Percentiles rank a stretch among this genome's conserved stretches.
Conservation (phyloP, 306 rosid species). For the Prunus kanzakura region DNA sequence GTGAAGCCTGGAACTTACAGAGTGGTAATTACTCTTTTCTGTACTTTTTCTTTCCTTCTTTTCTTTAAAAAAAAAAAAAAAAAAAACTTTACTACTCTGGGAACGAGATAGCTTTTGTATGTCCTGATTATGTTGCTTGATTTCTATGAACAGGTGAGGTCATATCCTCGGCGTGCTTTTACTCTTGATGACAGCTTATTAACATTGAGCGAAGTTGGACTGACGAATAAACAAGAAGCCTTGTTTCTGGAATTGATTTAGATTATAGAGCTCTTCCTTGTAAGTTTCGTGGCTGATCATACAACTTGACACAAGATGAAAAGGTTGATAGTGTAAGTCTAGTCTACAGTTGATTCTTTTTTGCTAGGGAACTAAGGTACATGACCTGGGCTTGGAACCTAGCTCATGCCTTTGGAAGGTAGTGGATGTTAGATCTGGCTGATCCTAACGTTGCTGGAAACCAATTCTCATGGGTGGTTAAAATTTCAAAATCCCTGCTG, state of each 20-base stretch:
- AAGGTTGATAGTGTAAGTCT: neutral
- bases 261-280: constrained; percentile 4
- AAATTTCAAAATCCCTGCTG: neutral
- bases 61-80: neutral
- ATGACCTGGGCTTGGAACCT: neutral
- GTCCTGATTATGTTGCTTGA: constrained; percentile 11
- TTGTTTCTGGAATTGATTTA: constrained; percentile 73
- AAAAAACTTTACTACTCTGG: neutral
- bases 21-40: constrained; percentile 52
- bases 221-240: constrained; percentile 77
- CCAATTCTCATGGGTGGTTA: neutral
- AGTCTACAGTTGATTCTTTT: neutral
- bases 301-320: constrained; percentile 3
- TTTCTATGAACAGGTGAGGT: constrained; percentile 55
- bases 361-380: neutral
- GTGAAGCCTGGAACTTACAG: constrained; percentile 63
- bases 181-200: constrained; percentile 38
- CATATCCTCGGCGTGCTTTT: constrained; percentile 68
- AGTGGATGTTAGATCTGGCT: neutral
- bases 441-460: neutral
- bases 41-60: constrained; percentile 9
- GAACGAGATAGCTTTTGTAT: neutral
- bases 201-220: constrained; percentile 66
- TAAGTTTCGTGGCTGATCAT: constrained; percentile 9
- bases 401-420: neutral